Percentiles rank a stretch among this genome's conserved stretches.
Conservation (phyloP, 768 basidiomycete genomes). For the Pulveroboletus sp. region DNA sequence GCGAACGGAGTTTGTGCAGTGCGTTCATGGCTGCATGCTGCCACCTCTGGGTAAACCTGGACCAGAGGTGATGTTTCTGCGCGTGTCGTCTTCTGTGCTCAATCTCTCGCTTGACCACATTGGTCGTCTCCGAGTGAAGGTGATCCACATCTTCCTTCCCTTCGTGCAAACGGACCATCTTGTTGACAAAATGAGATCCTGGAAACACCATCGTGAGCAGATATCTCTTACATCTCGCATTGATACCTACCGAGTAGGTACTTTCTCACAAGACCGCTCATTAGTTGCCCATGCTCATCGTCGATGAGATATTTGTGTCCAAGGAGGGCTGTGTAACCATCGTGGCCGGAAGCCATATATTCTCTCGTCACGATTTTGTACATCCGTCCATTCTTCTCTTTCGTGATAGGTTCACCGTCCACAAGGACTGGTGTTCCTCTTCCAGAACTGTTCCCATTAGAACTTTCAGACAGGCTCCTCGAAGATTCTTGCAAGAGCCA, state of each 20-base stretch:
- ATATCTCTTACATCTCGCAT: not conserved
- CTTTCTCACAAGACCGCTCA: constrained; percentile 77
- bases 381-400: constrained; percentile 48
- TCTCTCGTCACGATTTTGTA: constrained; percentile 85
- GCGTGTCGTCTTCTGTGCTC: constrained; percentile 34
- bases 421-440: constrained; percentile 33
- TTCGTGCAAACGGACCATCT: constrained; percentile 42
- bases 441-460: constrained; percentile 16
- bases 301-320: constrained; percentile 71
- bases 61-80: constrained; percentile 17
- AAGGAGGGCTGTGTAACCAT: constrained; percentile 72
- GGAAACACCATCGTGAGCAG: constrained; percentile 9
- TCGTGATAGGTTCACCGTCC: constrained; percentile 53
- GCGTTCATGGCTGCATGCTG: constrained; percentile 42
- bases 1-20: constrained; percentile 46
- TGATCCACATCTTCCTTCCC: constrained; percentile 27
- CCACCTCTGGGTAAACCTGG: constrained; percentile 43
- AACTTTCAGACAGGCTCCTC: constrained; percentile 18
- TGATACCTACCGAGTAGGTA: constrained; percentile 69
- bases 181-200: constrained; percentile 78
- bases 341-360: constrained; percentile 83
- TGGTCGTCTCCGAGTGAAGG: constrained; percentile 44
- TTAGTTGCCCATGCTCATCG: constrained; percentile 76
- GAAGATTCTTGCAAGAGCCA: constrained; percentile 49
- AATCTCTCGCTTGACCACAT: constrained; percentile 48